phyloP scores from a whole-genome alignment of 441 rosid species.

The Brassica balearica region DNA sequence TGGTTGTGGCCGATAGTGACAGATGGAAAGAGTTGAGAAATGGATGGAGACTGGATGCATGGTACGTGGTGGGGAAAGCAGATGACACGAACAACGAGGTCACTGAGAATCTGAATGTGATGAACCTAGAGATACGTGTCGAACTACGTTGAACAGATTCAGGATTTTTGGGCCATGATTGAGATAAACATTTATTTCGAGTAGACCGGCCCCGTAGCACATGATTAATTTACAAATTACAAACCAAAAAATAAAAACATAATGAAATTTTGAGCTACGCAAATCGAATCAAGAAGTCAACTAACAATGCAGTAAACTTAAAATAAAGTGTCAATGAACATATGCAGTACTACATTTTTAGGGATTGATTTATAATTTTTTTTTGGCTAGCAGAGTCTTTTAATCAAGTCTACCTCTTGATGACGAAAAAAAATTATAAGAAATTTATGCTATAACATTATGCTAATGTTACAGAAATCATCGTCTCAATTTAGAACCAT shows the following conservation, averaged over 20 bases:
- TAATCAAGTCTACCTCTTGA: too few relatives aligned
- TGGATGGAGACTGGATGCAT: not conserved
- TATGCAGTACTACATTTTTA: not conserved
- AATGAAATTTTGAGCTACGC: not conserved
- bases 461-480: not conserved
- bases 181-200: constrained; percentile 15
- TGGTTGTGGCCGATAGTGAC: constrained; percentile 6
- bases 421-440: too few relatives aligned
- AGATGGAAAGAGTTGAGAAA: not conserved
- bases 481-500: not conserved
- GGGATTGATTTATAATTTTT: not conserved
- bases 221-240: not conserved
- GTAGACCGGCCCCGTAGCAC: not conserved
- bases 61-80: constrained; percentile 42
- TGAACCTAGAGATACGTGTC: constrained; percentile 43
- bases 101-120: constrained; percentile 38
- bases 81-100: constrained; percentile 38
- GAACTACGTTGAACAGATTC: constrained; percentile 24
- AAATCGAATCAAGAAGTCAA: not conserved
- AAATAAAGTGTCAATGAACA: not conserved
- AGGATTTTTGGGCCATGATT: constrained; percentile 30
- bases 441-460: not conserved
- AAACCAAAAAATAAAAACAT: not conserved
- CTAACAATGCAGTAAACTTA: not conserved
- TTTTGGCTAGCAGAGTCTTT: too few relatives aligned